phyloP scores from a whole-genome alignment of 768 basidiomycete species.

The Termitomyces sp. region DNA sequence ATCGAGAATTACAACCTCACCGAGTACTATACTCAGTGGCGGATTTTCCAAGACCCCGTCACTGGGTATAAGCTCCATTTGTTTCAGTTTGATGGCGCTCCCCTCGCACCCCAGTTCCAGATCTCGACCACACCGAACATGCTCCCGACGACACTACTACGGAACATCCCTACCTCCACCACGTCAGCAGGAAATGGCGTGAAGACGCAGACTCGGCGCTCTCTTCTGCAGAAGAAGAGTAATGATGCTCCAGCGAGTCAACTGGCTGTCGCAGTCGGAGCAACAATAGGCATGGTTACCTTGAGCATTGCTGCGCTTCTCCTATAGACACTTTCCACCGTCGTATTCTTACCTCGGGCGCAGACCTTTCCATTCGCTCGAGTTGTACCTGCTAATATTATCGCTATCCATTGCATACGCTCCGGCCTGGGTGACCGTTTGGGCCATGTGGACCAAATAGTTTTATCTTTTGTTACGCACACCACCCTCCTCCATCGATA shows the following conservation, averaged over 20 bases:
- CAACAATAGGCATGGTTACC: conserved; percentile 25
- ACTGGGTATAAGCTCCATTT: conserved; percentile 70
- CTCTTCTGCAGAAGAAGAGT: conserved; percentile 18
- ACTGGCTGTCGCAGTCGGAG: conserved; percentile 21
- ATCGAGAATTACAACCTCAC: conserved; percentile 80
- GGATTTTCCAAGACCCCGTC: conserved; percentile 64
- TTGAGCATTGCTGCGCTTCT: conserved; percentile 24
- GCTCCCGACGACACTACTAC: conserved; percentile 70
- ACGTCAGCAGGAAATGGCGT: conserved; percentile 19
- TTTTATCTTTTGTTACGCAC: conserved; percentile 6
- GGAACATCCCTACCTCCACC: conserved; percentile 39
- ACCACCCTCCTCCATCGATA: background rate
- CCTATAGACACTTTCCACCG: conserved; percentile 23
- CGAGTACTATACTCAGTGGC: conserved; percentile 64
- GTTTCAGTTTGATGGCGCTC: conserved; percentile 74
- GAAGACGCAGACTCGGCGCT: conserved; percentile 13
- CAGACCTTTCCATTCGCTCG: conserved; percentile 7
- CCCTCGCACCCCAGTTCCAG: conserved; percentile 68
- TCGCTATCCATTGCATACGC: conserved; percentile 16
- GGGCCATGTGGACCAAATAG: conserved; percentile 15
- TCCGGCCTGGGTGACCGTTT: conserved; percentile 8
- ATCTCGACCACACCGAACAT: conserved; percentile 77
- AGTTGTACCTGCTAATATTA: conserved; percentile 13
- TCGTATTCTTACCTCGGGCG: conserved; percentile 4
- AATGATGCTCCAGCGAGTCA: conserved; percentile 20